phyloP scores from a whole-genome alignment of 2,329 filamentous ascomycete genomes.

The Aureobasidium vineae region DNA sequence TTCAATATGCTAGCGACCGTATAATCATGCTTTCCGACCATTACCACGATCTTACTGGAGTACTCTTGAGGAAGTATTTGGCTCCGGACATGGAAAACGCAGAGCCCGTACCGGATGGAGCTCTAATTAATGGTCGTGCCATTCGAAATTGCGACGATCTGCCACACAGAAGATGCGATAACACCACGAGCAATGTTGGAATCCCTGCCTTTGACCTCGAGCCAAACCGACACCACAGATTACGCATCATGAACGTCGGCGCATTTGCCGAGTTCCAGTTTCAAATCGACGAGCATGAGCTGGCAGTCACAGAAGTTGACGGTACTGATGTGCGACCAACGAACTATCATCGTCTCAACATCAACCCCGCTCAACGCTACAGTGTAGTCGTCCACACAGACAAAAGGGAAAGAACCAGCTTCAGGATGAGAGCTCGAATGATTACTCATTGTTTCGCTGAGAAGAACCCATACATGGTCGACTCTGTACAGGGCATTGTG shows the following conservation, averaged over 20 bases:
- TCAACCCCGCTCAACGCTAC: conserved; percentile 68
- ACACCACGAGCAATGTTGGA: conserved; percentile 33
- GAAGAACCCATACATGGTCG: conserved; percentile 47
- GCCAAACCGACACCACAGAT: conserved; percentile 53
- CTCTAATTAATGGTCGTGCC: conserved; percentile 45
- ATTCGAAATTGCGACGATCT: conserved; percentile 41
- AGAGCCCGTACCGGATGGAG: conserved; percentile 56
- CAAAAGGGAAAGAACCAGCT: conserved; percentile 33
- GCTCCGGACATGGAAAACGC: conserved; percentile 49
- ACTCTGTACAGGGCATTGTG: conserved; percentile 53
- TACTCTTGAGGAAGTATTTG: conserved; percentile 55
- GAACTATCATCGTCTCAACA: conserved; percentile 57
- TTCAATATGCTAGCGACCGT: conserved; percentile 54
- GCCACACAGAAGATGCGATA: conserved; percentile 41
- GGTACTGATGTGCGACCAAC: conserved; percentile 60
- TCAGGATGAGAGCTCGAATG: conserved; percentile 58
- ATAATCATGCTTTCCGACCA: conserved; percentile 65
- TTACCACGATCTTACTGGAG: conserved; percentile 58
- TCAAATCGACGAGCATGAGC: conserved; percentile 62
- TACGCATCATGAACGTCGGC: conserved; percentile 63
- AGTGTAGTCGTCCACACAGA: conserved; percentile 61
- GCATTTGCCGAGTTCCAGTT: conserved; percentile 66
- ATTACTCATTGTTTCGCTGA: conserved; percentile 59
- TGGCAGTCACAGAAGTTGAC: conserved; percentile 65
- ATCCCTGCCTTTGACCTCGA: conserved; percentile 40